Conservation (phyloP, 768 basidiomycete species). For the Hericium coralloides region DNA sequence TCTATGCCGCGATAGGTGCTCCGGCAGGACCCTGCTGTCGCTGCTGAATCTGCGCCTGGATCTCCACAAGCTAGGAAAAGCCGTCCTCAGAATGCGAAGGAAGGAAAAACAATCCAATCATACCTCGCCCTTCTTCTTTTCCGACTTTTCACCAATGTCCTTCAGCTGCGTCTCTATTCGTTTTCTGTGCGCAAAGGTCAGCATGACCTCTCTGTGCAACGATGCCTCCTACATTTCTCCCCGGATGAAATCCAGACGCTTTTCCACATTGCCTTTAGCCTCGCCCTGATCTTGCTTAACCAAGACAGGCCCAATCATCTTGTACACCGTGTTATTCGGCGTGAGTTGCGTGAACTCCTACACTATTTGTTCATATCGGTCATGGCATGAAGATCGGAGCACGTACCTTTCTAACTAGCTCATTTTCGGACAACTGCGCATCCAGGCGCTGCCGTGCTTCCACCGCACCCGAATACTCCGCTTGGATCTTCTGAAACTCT, state of each 20-base stretch:
- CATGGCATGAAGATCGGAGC: too few species aligned
- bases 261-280: constrained; percentile 82
- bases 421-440: constrained; percentile 85
- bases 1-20: neutral
- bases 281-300: constrained; percentile 84
- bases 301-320: constrained; percentile 84
- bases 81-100: neutral
- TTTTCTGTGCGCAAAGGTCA: constrained; percentile 35
- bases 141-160: constrained; percentile 65
- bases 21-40: neutral
- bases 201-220: too few species aligned
- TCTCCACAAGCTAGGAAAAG: neutral
- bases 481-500: constrained; percentile 78
- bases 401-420: constrained; percentile 78
- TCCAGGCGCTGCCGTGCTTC: constrained; percentile 84
- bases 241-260: constrained; percentile 80
- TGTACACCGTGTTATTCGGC: constrained; percentile 75
- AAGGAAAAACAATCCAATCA: constrained; percentile 2
- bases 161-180: constrained; percentile 77
- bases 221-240: constrained; percentile 66
- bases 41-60: neutral
- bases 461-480: constrained; percentile 61
- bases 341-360: constrained; percentile 80
- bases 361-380: neutral
- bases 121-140: constrained; percentile 81